Evolutionary conservation across 2,329 filamentous ascomycete genomes (phyloP), one percentile per base, ranked within the genome.

Genomic region (Trichophyton verrucosum): DNA sequence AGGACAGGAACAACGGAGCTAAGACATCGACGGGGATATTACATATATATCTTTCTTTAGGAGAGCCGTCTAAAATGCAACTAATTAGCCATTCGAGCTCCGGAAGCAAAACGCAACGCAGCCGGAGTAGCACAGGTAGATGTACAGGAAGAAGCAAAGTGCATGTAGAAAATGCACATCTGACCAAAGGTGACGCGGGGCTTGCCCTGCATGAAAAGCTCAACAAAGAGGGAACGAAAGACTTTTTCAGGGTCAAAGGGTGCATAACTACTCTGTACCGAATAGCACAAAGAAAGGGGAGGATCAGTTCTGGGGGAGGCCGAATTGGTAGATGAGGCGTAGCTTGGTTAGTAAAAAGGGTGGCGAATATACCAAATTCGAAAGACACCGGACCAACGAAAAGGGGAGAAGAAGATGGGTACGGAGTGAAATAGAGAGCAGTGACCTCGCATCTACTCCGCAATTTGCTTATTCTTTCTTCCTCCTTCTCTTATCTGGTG

Each of bases 151-250:
- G 24, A 55, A 55, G 27, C 9, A 55, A 55, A 36, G 49, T 55
- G 49, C 30, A n/a, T 36, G 49, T 53, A 53, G 30, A 44, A 17
- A 44, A 55, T 13, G 24, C 49, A 55, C 49, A 55, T 55, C 49
- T 55, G 49, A 55, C 15, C 49, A 33, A 33, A 55, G 49, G 49
- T 55, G 49, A 55, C 49, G 49, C 30, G 49, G 49, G 49, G 49
- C 30, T 55, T 55, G 15, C 49, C 49, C 49, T 55, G 49, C 49
- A 55, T 55, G 49, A 55, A 55, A 7, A 55, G n/a, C 49, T n/a
- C 49, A 17, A 27, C 49, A 55, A 55, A 27, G 27, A 55, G 30
- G 2, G n/a, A n/a, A 8, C 30, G n/a, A 20, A 13, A 36, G 11
- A 20, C 9, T n/a, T 30, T 38, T 13, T 38, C 33, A 13, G 3